A percentile compares a stretch with the other conserved stretches of the same genome.
phyloP scores from a whole-genome alignment of 257 asterid species.

The Solanum habrochaites region DNA sequence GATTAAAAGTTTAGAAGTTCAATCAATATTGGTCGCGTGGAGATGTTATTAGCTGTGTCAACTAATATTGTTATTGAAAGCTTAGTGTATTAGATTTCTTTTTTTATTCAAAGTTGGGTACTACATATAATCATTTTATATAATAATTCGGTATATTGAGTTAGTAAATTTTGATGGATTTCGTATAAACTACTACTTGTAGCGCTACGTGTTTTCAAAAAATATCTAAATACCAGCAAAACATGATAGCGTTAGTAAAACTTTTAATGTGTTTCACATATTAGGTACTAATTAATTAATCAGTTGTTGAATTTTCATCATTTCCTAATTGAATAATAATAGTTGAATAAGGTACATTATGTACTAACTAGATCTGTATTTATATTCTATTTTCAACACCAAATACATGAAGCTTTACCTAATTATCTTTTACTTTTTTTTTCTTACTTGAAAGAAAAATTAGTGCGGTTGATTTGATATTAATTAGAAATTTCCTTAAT shows the following conservation, averaged over 20 bases:
- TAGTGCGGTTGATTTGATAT: neutral
- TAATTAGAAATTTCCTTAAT: neutral
- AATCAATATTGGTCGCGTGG: no score
- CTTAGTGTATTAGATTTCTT: no score
- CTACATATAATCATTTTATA: no score
- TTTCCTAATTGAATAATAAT: no score
- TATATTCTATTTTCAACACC: neutral
- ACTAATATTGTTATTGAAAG: no score
- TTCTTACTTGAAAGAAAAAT: neutral
- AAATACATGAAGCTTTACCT: neutral
- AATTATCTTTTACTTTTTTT: neutral
- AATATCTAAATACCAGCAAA: neutral
- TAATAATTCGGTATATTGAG: no score
- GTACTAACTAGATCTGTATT: neutral
- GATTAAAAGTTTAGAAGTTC: accelerated
- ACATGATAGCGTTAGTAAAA: neutral
- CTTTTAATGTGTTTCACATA: neutral
- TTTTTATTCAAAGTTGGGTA: no score
- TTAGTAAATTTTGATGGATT: no score
- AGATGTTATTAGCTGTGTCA: no score
- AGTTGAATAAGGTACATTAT: neutral
- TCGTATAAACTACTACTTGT: neutral
- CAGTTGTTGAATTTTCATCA: neutral
- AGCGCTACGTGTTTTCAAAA: neutral
- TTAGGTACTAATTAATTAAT: no score